Percentiles rank a stretch among this genome's conserved stretches.
Evolutionary conservation across 768 basidiomycete genomes (phyloP).

Genomic region (Ramaria sp.): DNA sequence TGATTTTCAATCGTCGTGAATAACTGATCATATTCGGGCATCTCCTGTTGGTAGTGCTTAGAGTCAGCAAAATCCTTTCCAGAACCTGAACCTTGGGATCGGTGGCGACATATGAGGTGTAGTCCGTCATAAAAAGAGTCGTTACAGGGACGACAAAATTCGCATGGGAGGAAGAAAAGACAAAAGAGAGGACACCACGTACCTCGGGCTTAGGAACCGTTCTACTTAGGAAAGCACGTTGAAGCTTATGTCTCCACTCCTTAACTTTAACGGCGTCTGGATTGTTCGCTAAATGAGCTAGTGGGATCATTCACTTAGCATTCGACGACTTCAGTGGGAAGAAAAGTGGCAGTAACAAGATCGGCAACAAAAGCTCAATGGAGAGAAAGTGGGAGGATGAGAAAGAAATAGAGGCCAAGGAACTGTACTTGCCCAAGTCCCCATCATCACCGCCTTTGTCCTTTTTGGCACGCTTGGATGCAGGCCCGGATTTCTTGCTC

Average conservation of each 20-base stretch:
- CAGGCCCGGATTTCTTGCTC: conserved; percentile 45
- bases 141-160: not conserved
- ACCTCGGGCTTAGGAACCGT: conserved; percentile 55
- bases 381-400: not conserved
- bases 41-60: conserved; percentile 40
- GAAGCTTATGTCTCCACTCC: conserved; percentile 87
- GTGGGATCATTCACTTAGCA: not conserved
- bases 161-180: not conserved
- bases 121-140: not conserved
- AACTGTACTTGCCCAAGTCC: conserved; percentile 38
- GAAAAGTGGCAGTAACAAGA: not conserved
- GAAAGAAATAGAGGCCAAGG: not conserved
- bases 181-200: not conserved
- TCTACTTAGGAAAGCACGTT: conserved; percentile 69
- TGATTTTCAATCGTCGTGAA: conserved; percentile 73
- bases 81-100: no score
- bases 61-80: not conserved
- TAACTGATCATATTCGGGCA: conserved; percentile 58
- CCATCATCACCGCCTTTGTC: conserved; percentile 45
- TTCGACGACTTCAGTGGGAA: not conserved
- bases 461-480: conserved; percentile 46
- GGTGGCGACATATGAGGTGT: not conserved
- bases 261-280: conserved; percentile 65
- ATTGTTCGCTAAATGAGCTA: conserved; percentile 39
- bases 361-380: not conserved